Base-by-base conservation (phyloP, 2,329 filamentous ascomycete species). In the Chaetoscypha palmicola region DNA sequence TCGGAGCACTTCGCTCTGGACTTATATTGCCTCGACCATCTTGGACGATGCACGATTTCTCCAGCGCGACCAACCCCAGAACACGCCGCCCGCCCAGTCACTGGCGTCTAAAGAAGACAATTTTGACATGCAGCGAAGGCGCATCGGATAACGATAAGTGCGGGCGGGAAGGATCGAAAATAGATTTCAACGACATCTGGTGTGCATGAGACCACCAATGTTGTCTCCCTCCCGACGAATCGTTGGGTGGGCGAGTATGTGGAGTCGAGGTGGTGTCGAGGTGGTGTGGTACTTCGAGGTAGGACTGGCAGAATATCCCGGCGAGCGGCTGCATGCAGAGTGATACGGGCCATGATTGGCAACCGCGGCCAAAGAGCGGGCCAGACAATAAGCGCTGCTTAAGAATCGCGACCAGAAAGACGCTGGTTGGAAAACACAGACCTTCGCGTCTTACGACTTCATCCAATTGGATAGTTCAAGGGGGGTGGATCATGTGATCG, bases 251-350 rank as follows among this genome's bases (percentile, higher is more conserved):
- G 32, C 10, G 9, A 34, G 32, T 16, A 14, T 12, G 28, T 31
- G 17, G 31, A 21, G 45, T 36, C 45, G 44, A 49, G 46, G 48
- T 12, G 46, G 28, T 45, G 32, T 39, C 35, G 31, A 26, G 31
- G 36, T 16, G 28, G 28, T 11, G 28, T 3, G 28, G 9, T 14
- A 12, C 28, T 31, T 31, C 28, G 24, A 31, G 38, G 38, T 17
- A 19, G 38, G n/a, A 41, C 20, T 16, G 39, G 31, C 31, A 24
- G 17, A 41, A 20, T 26, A 47, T 38, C 43, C 49, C 38, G 26
- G 47, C 41, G 41, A 42, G 53, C 51, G 53, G 42, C 42, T 48
- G 38, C 40, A 52, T 49, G 50, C 47, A 53, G 41, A 45, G 54
- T 57, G 54, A 57, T 57, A 24, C 21, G 26, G 22, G 11, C 10